Conservation (phyloP, 2,329 filamentous ascomycete species). For the Myotisia sp. region DNA sequence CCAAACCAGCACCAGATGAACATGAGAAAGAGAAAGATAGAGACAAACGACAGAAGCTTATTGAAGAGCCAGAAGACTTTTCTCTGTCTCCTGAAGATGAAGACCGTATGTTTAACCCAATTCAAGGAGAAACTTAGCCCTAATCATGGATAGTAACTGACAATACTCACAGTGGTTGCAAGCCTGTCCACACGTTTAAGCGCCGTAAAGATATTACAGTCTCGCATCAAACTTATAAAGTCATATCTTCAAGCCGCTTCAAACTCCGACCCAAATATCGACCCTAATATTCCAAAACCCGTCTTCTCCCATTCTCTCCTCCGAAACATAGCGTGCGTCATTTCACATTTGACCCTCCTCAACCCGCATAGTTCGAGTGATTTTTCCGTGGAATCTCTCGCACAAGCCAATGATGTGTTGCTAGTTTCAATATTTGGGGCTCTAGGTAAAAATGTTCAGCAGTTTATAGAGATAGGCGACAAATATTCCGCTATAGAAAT, state of each 20-base stretch:
- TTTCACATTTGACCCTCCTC: conserved; percentile 69
- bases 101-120: conserved; percentile 42
- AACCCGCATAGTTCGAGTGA: conserved; percentile 53
- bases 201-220: conserved; percentile 83
- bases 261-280: conserved; percentile 38
- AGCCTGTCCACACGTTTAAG: conserved; percentile 76
- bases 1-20: conserved; percentile 4
- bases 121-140: too few relatives aligned
- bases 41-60: conserved; percentile 16
- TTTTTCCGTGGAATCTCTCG: conserved; percentile 56
- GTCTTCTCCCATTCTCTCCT: conserved; percentile 54
- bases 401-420: conserved; percentile 71
- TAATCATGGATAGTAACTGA: too few relatives aligned
- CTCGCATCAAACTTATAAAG: conserved; percentile 56
- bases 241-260: conserved; percentile 65
- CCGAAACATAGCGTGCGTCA: conserved; percentile 73
- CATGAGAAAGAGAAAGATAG: conserved; percentile 16
- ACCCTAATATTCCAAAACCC: conserved; percentile 19
- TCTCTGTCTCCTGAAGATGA: conserved; percentile 47
- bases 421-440: conserved; percentile 62
- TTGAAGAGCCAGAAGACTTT: conserved; percentile 16
- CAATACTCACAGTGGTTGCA: conserved; percentile 43
- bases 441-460: conserved; percentile 57
- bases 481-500: conserved; percentile 52
- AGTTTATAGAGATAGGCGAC: conserved; percentile 58